Evolutionary conservation across 2,329 filamentous ascomycete species (phyloP).

Genomic region (Cytospora mali): DNA sequence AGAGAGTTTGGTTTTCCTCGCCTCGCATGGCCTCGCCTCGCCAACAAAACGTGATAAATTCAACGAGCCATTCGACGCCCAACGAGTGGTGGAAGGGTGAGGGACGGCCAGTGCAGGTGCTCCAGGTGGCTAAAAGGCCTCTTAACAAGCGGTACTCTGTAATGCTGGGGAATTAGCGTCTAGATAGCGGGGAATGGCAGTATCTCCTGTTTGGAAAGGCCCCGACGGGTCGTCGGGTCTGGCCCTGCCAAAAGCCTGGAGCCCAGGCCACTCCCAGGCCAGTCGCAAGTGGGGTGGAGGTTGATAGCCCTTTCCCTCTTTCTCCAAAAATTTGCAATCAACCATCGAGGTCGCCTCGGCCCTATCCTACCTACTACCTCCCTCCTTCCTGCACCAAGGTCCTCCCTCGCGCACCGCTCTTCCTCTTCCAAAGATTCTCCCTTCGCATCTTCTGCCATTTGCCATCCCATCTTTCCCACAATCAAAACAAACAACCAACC

Average conservation of each 20-base stretch:
- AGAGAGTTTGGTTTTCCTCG: slow-evolving; percentile 8
- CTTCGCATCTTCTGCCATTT: slow-evolving; percentile 17
- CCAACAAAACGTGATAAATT: slow-evolving; percentile 22
- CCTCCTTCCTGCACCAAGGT: slow-evolving; percentile 9
- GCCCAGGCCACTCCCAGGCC: neutral
- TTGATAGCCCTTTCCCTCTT: slow-evolving; percentile 19
- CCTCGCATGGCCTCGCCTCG: slow-evolving; percentile 17
- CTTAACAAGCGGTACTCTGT: neutral
- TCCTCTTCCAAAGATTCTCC: slow-evolving; percentile 14
- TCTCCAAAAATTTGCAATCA: slow-evolving; percentile 25
- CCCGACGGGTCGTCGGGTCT: neutral
- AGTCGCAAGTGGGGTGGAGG: slow-evolving; percentile 16
- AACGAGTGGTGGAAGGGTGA: slow-evolving; percentile 15
- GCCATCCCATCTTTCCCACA: slow-evolving; percentile 19
- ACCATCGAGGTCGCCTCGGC: slow-evolving; percentile 20
- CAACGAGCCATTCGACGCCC: slow-evolving; percentile 23
- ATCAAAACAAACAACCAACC: neutral
- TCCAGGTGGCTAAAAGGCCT: neutral
- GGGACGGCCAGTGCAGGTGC: too few relatives aligned
- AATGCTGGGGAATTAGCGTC: neutral
- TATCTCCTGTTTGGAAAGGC: neutral
- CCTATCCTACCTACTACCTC: slow-evolving; percentile 18
- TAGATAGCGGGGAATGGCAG: neutral
- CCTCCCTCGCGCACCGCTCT: slow-evolving; percentile 22
- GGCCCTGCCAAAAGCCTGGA: neutral